Evolutionary conservation across 208 protist genomes (phyloP).

Genomic region (Angomonas desouzai): DNA sequence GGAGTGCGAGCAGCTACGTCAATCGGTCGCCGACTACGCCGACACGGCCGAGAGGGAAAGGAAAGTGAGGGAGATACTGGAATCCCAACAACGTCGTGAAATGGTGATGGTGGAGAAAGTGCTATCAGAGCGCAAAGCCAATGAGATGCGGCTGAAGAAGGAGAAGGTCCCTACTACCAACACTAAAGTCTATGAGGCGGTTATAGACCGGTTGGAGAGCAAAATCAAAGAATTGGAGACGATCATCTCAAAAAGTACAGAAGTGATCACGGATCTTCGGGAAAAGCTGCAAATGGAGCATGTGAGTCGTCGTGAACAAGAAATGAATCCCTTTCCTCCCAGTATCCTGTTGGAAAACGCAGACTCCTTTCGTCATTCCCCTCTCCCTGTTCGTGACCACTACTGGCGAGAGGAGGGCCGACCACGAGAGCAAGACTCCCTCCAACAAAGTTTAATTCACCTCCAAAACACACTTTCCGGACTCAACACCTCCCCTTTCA

Average conservation of each 20-base stretch:
- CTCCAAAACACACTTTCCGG: background rate
- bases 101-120: background rate
- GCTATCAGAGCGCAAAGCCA: background rate
- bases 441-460: background rate
- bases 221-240: slow-evolving; percentile 46
- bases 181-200: too few species aligned
- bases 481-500: background rate
- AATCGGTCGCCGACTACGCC: background rate
- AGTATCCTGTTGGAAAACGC: too few species aligned
- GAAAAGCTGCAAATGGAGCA: slow-evolving; percentile 43
- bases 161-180: background rate
- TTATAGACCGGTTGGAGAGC: slow-evolving; percentile 13
- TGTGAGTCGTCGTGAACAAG: background rate
- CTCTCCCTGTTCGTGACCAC: background rate
- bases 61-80: slow-evolving; percentile 5
- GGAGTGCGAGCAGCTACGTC: background rate
- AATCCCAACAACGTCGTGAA: background rate
- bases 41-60: background rate
- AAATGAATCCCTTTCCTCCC: too few species aligned
- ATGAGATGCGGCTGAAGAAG: background rate
- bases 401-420: background rate
- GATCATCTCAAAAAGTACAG: slow-evolving; percentile 42
- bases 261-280: slow-evolving; percentile 59
- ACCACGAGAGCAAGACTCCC: background rate
- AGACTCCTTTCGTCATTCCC: slow-evolving; percentile 6